Evolutionary conservation across 371 early-diverging fungal species (phyloP), one percentile per base, ranked within the genome.

Genomic region (Homolaphlyctis polyrhiza): DNA sequence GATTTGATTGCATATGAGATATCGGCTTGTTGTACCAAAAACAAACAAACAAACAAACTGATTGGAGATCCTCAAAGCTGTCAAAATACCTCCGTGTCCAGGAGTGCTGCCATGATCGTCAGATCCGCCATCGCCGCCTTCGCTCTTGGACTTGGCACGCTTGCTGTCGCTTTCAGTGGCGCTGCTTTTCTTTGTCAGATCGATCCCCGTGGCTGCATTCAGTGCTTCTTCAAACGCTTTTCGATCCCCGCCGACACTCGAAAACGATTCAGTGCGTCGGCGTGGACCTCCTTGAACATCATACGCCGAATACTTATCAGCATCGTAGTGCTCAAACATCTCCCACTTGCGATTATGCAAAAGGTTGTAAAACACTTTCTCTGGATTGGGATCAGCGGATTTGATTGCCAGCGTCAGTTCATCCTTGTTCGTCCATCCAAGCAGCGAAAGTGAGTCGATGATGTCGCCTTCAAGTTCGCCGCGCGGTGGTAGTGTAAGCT

Each of bases 291-390:
- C 57, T 60, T 64, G 29, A 65, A 35, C 1, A 79, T 66, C 18
- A 61, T 65, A 43, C 47, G 29, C 23, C 21, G 27, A 5, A 35
- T 55, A 49, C 35, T 32, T 25, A 25, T 60, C 32, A 59, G 27
- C 27, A 57, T 76, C 72, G 60, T 74, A 77, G 60, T 80, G 74
- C 61, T 85, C 85, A 8, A 86, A 64, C 32, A 69, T 55, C 32
- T 86, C 85, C 29, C 51, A 64, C 66, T 85, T 86, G 45, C 83
- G 79, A 35, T 75, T 71, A n/a, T 57, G 69, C 3, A 87, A 71
- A 14, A 87, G 64, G n/a, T 75, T 75, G 62, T 87, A 87, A 57
- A 84, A 87, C 6, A 83, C 71, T 65, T 87, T 86, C 55, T 85
- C 86, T 58, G 71, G 70, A 47, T 76, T 77, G 23, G 30, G 6